phyloP scores from a whole-genome alignment of 2,329 filamentous ascomycete species.

The Fusarium tupiense region DNA sequence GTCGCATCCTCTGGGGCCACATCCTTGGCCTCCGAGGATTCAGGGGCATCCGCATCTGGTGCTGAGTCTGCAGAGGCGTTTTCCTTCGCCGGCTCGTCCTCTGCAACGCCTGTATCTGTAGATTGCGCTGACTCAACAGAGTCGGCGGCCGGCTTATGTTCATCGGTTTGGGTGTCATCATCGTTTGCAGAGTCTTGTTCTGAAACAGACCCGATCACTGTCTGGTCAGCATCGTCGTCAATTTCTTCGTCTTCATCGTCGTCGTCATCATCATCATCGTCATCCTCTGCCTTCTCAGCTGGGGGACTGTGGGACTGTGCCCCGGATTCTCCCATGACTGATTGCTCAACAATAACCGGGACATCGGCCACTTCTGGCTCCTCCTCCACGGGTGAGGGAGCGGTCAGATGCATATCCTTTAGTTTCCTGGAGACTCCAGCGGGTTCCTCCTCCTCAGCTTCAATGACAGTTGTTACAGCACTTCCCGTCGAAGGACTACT shows the following conservation, averaged over 20 bases:
- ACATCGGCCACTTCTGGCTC: slow-evolving; percentile 54
- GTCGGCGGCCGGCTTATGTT: slow-evolving; percentile 13
- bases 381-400: slow-evolving; percentile 68
- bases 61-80: not conserved
- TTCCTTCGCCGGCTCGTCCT: slow-evolving; percentile 2
- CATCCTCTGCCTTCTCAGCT: slow-evolving; percentile 18
- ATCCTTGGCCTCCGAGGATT: slow-evolving; percentile 7
- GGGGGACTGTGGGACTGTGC: not conserved
- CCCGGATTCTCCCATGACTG: slow-evolving; percentile 36
- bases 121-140: slow-evolving; percentile 26
- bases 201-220: slow-evolving; percentile 35
- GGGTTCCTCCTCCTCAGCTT: slow-evolving; percentile 80
- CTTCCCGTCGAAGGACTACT: slow-evolving; percentile 84
- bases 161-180: slow-evolving; percentile 1
- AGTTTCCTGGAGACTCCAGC: slow-evolving; percentile 58
- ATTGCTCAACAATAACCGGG: slow-evolving; percentile 54
- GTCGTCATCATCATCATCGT: slow-evolving; percentile 17
- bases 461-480: slow-evolving; percentile 81
- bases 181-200: slow-evolving; percentile 32
- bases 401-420: slow-evolving; percentile 58
- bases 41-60: not conserved
- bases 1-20: slow-evolving; percentile 14
- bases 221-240: slow-evolving; percentile 37
- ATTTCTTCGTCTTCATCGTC: slow-evolving; percentile 5
- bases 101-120: slow-evolving; percentile 33